Base-by-base conservation (phyloP, 2,329 filamentous ascomycete genomes). In the Hymenoscyphus albidus region DNA sequence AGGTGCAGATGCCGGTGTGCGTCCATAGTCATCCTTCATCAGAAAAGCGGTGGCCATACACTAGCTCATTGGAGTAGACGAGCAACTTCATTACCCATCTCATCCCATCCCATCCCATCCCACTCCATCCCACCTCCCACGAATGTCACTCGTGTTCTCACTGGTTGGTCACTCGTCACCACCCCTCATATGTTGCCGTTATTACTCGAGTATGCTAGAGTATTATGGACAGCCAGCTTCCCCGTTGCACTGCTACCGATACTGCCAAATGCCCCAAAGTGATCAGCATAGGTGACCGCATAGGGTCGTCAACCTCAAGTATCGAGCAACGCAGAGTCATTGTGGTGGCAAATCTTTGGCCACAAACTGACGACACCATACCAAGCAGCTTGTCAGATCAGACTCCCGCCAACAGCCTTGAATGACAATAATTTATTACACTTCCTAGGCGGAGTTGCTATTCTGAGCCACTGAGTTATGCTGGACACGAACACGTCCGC, bases 141-240 rank as follows among this genome's bases (percentile, higher is more conserved):
- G 44, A 51, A 51, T 16, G 44, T 35, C 42, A 51, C 44, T 51
- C 18, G 44, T 51, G 44, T 51, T 51, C 44, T 51, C n/a, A 51
- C 6, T 51, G 44, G 44, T 51, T 51, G 44, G 44, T 51, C 18
- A 27, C 44, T 51, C 44, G 42, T 48, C 42, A 48, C n/a, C 42
- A 48, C 42, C 2, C 44, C 32, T n/a, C 44, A 10, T n/a, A 51
- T 10, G 9, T 18, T 51, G 44, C 44, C 44, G 44, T 22, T 51
- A 51, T 51, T 51, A 51, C n/a, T 18, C 18, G n/a, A 51, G 32
- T 35, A 35, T 35, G 7, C 18, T 22, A 22, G 22, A 22, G 22
- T 22, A 22, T 22, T 48, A 5, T 22, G 7, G 18, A 18, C 44
- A 22, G 14, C 44, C 22, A 22, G 22, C 22, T 22, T 18, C 18